Evolutionary conservation across 2,329 filamentous ascomycete species (phyloP).

Genomic region (Aureobasidium leucospermi): DNA sequence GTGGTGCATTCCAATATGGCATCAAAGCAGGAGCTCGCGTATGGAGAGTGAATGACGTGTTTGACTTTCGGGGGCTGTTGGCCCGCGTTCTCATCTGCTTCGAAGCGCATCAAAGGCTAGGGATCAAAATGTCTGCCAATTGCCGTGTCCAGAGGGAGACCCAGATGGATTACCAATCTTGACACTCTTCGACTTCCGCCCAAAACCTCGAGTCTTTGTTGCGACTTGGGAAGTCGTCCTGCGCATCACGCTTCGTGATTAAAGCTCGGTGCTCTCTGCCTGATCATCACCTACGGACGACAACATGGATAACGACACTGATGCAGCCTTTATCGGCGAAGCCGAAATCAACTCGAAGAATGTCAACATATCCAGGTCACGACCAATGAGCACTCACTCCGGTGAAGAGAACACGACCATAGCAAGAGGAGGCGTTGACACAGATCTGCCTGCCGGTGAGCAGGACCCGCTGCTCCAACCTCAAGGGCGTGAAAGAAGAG

Average conservation of each 20-base stretch:
- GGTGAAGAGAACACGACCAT: constrained; percentile 15
- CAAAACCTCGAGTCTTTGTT: neutral
- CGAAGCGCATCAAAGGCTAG: neutral
- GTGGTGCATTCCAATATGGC: neutral
- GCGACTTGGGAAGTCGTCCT: neutral
- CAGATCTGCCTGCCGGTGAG: constrained; percentile 12
- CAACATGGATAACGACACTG: constrained; percentile 21
- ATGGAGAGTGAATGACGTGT: neutral
- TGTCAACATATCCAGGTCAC: neutral
- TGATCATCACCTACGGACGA: neutral
- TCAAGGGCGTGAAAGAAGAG: constrained; percentile 9
- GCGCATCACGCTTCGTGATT: neutral
- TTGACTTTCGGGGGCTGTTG: constrained; percentile 8
- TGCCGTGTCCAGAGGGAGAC: neutral
- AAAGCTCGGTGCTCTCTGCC: neutral
- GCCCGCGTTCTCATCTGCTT: constrained; percentile 9
- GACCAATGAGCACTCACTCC: neutral
- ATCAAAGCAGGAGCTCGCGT: neutral
- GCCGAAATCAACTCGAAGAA: constrained; percentile 23
- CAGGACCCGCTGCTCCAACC: constrained; percentile 20
- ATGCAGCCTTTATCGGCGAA: constrained; percentile 27
- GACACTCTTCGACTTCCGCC: neutral
- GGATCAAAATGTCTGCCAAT: neutral
- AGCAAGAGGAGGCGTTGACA: constrained; percentile 17
- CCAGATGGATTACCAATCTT: constrained; percentile 11